phyloP scores from a whole-genome alignment of 805 yeast species.

The Candida chauliodis region DNA sequence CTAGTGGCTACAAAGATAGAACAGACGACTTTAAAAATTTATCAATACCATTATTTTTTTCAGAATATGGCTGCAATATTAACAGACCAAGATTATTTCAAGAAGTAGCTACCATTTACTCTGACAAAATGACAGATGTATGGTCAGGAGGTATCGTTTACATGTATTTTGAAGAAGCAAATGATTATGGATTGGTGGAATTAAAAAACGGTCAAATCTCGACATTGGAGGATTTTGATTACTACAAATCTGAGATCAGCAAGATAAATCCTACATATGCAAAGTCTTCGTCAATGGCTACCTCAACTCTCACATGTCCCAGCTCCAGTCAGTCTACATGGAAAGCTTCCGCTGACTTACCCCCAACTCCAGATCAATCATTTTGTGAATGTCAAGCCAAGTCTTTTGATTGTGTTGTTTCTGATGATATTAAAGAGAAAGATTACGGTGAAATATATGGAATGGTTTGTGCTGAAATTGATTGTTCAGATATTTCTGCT shows the following conservation, averaged over 20 bases:
- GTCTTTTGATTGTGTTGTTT: slow-evolving; percentile 59
- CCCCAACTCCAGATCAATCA: slow-evolving; percentile 71
- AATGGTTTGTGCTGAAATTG: slow-evolving; percentile 53
- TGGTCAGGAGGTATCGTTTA: slow-evolving; percentile 95
- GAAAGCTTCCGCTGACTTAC: slow-evolving; percentile 65
- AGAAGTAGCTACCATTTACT: slow-evolving; percentile 67
- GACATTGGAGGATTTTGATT: slow-evolving; percentile 57
- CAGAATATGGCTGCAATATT: slow-evolving; percentile 85
- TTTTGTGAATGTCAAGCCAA: slow-evolving; percentile 62
- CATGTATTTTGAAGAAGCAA: slow-evolving; percentile 84
- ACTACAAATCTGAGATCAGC: slow-evolving; percentile 33
- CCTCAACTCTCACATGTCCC: slow-evolving; percentile 66
- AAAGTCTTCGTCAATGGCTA: slow-evolving; percentile 33
- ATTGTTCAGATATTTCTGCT: slow-evolving; percentile 59
- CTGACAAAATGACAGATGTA: slow-evolving; percentile 74
- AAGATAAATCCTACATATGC: slow-evolving; percentile 36
- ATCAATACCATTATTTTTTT: slow-evolving; percentile 78
- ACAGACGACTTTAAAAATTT: slow-evolving; percentile 70
- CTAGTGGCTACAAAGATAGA: slow-evolving; percentile 68
- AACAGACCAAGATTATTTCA: slow-evolving; percentile 71
- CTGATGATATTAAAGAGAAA: slow-evolving; percentile 46
- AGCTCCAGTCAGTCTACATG: slow-evolving; percentile 46
- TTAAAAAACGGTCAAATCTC: slow-evolving; percentile 46
- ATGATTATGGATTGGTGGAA: slow-evolving; percentile 76
- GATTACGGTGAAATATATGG: slow-evolving; percentile 61